Percentiles rank a stretch among this genome's conserved stretches.
phyloP scores from a whole-genome alignment of 345 rosid species.

The Salix exigua region DNA sequence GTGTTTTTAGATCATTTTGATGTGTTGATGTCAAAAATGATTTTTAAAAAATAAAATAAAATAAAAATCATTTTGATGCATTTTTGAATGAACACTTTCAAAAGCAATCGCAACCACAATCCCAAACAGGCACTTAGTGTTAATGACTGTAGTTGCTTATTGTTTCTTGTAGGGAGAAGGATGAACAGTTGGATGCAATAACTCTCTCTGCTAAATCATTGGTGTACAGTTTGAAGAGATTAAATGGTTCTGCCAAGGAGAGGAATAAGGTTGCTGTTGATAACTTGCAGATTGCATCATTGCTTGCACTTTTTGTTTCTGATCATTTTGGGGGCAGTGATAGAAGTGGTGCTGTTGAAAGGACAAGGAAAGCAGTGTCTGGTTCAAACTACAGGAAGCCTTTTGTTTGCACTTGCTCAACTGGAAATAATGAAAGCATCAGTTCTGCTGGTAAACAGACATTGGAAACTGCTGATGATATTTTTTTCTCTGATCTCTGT shows the following conservation, averaged over 20 bases:
- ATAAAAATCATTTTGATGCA: too few relatives aligned
- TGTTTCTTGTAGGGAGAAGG: constrained; percentile 50
- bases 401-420: constrained; percentile 84
- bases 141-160: not conserved
- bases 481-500: constrained; percentile 62
- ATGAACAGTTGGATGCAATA: constrained; percentile 85
- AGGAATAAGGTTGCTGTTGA: constrained; percentile 33
- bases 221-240: constrained; percentile 54
- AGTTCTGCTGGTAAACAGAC: constrained; percentile 34
- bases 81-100: too few relatives aligned
- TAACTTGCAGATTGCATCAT: constrained; percentile 60
- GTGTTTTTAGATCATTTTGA: too few relatives aligned
- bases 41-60: too few relatives aligned
- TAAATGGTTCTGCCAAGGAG: constrained; percentile 43
- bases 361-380: constrained; percentile 67
- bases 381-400: constrained; percentile 84
- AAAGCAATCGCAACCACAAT: too few relatives aligned
- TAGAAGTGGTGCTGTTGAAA: constrained; percentile 56
- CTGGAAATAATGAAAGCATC: constrained; percentile 53
- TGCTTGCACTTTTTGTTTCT: constrained; percentile 91
- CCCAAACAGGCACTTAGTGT: not conserved
- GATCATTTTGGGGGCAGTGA: constrained; percentile 99
- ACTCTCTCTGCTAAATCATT: constrained; percentile 63
- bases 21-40: too few relatives aligned
- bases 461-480: constrained; percentile 42